Percentiles rank a stretch among this genome's conserved stretches.
These are phyloP conservation scores for Kodamaea ohmeri DNA, from an alignment of 1,139 yeast species.

Conservation along the genomic window DNA sequence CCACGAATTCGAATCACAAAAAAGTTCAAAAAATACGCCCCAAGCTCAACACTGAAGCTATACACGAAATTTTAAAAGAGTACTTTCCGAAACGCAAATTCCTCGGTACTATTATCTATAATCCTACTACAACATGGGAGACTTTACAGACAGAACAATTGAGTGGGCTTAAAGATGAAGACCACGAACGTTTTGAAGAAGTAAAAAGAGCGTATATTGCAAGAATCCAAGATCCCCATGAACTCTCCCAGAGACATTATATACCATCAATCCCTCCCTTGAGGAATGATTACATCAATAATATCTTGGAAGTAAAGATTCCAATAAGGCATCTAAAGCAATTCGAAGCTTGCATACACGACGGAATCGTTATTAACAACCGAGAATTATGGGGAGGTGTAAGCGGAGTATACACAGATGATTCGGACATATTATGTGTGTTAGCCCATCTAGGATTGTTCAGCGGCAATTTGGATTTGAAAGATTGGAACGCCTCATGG, in stretches of 20 bases:
- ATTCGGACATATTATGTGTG: conserved; percentile 76
- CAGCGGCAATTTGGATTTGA: conserved; percentile 26
- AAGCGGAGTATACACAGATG: conserved; percentile 77
- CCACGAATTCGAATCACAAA: not conserved
- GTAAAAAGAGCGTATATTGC: conserved; percentile 27
- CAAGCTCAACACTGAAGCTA: conserved; percentile 41
- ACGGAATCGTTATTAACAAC: conserved; percentile 39
- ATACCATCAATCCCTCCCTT: conserved; percentile 48
- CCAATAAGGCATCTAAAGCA: conserved; percentile 42
- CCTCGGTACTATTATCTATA: conserved; percentile 62
- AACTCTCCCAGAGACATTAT: conserved; percentile 22
- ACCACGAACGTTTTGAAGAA: conserved; percentile 31
- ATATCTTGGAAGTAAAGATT: conserved; percentile 61
- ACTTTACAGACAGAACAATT: conserved; percentile 37
- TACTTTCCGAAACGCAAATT: conserved; percentile 48
- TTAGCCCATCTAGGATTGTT: conserved; percentile 74
- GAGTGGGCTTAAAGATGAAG: conserved; percentile 37
- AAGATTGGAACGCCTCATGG: conserved; percentile 39
- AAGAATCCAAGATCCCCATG: conserved; percentile 18
- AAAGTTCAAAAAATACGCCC: too few species aligned
- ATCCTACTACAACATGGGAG: conserved; percentile 51
- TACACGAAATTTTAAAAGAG: conserved; percentile 41
- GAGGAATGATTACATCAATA: conserved; percentile 53
- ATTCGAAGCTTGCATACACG: conserved; percentile 20
- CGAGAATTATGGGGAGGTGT: conserved; percentile 90